A percentile compares a stretch with the other conserved stretches of the same genome.
phyloP scores from a whole-genome alignment of 371 early-diverging fungal genomes.

The Mucor indicus region DNA sequence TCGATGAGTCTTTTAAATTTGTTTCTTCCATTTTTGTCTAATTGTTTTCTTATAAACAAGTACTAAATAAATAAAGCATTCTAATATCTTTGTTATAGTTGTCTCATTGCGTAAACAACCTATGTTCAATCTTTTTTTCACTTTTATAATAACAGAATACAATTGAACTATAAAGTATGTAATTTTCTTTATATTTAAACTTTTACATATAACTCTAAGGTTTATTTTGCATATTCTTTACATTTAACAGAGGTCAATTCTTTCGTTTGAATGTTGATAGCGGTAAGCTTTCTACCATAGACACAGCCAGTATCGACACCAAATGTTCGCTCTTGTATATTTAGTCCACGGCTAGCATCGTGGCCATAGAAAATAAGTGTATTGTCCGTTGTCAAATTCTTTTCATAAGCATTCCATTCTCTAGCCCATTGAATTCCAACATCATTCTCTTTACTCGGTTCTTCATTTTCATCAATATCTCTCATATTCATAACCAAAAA shows the following conservation, averaged over 20 bases:
- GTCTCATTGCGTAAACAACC: too few species aligned
- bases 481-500: conserved; percentile 61
- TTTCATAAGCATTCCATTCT: conserved; percentile 39
- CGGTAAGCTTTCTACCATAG: conserved; percentile 62
- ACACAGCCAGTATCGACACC: conserved; percentile 74
- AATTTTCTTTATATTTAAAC: too few species aligned
- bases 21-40: too few species aligned
- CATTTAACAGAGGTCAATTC: conserved; percentile 36
- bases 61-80: too few species aligned
- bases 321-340: conserved; percentile 46
- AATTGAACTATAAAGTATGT: too few species aligned
- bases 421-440: conserved; percentile 49
- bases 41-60: too few species aligned
- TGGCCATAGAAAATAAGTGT: conserved; percentile 63
- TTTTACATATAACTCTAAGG: too few species aligned
- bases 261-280: conserved; percentile 36
- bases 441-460: conserved; percentile 29
- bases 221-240: too few species aligned
- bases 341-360: conserved; percentile 59
- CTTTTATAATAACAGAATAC: too few species aligned
- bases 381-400: conserved; percentile 8
- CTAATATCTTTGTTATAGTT: too few species aligned
- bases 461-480: conserved; percentile 43
- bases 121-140: too few species aligned
- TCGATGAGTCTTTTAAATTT: neutral